A percentile compares a stretch with the other conserved stretches of the same genome.
phyloP scores from a whole-genome alignment of 164 flowering plant species.

The Vitis vinifera region ASM3070453v1 NC_081814.1:4610001-4610500 shows the following conservation, averaged over 20 bases:
- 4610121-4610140: constrained; percentile 1
- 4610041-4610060: not conserved
- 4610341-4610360: constrained; percentile 17
- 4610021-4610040: constrained; percentile 3
- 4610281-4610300: constrained; percentile 9
- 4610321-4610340: constrained; percentile 12
- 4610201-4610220: not conserved
- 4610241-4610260: not conserved
- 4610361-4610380: constrained; percentile 12
- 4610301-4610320: constrained; percentile 16
- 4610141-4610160: constrained; percentile 2
- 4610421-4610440: too few relatives aligned
- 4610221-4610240: not conserved
- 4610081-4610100: not conserved
- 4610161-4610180: too few relatives aligned
- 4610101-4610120: not conserved
- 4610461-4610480: too few relatives aligned
- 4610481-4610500: too few relatives aligned
- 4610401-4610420: not conserved
- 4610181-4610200: too few relatives aligned
- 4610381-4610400: constrained; percentile 19
- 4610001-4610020: not conserved
- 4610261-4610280: not conserved
- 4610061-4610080: not conserved
- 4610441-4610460: too few relatives aligned